Evolutionary conservation across 805 yeast genomes (phyloP).

Genomic region (Diddensiella transvaalensis): DNA sequence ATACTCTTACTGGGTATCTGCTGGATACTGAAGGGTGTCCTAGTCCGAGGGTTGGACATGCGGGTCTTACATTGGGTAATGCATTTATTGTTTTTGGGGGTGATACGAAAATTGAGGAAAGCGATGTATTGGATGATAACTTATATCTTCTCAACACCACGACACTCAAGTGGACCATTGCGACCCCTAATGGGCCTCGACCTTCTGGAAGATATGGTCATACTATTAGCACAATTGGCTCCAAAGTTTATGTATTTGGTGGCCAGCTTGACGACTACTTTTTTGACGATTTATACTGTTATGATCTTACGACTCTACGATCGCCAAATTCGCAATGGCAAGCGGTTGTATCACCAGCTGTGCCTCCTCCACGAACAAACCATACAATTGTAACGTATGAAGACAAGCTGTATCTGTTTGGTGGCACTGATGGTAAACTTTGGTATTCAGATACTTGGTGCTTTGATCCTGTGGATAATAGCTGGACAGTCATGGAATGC

Average conservation of each 20-base stretch:
- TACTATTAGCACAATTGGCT: constrained; percentile 68
- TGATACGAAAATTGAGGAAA: constrained; percentile 68
- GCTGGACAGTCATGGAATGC: constrained; percentile 70
- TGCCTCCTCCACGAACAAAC: constrained; percentile 83
- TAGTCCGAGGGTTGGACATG: constrained; percentile 96
- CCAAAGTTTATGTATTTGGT: constrained; percentile 77
- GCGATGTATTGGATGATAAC: constrained; percentile 83
- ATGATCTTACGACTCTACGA: constrained; percentile 82
- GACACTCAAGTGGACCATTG: constrained; percentile 73
- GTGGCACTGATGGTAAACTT: constrained; percentile 79
- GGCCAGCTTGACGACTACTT: constrained; percentile 86
- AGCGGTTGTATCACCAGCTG: constrained; percentile 46
- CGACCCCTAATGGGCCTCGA: constrained; percentile 67
- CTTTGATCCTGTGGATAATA: constrained; percentile 63
- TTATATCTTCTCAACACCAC: constrained; percentile 81
- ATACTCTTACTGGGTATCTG: constrained; percentile 43
- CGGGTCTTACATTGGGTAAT: constrained; percentile 85
- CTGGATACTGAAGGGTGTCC: constrained; percentile 79
- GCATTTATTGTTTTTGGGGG: constrained; percentile 97
- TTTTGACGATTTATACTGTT: constrained; percentile 79
- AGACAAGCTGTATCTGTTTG: constrained; percentile 79
- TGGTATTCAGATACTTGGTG: constrained; percentile 75
- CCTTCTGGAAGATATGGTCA: constrained; percentile 96
- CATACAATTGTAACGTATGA: constrained; percentile 84
- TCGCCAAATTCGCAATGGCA: constrained; percentile 85